Evolutionary conservation across 768 basidiomycete species (phyloP).

Genomic region (Suillus subalutaceus): DNA sequence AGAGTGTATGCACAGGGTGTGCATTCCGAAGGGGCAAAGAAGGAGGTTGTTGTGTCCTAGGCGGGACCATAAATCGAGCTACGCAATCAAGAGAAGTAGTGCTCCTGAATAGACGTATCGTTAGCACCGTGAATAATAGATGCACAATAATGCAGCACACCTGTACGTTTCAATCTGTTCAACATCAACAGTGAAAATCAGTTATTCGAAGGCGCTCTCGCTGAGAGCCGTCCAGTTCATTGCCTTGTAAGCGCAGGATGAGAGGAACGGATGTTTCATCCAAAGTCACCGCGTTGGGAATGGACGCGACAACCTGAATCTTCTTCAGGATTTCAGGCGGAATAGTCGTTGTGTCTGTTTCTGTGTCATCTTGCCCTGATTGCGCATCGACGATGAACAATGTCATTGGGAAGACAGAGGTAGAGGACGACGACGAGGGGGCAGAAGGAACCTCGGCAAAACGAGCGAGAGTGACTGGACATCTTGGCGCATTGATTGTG

Average conservation of each 20-base stretch:
- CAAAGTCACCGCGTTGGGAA: conserved; percentile 57
- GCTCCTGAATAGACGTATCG: conserved; percentile 35
- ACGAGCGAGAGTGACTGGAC: conserved; percentile 53
- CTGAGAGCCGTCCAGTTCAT: conserved; percentile 48
- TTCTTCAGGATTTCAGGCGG: conserved; percentile 59
- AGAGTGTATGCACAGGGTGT: conserved; percentile 52
- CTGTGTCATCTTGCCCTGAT: conserved; percentile 20
- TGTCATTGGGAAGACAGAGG: conserved; percentile 33
- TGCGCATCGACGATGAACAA: conserved; percentile 49
- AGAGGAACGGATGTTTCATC: conserved; percentile 54
- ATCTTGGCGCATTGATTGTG: conserved; percentile 42
- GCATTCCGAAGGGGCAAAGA: conserved; percentile 54
- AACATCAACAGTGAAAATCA: conserved; percentile 57
- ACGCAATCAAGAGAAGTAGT: conserved; percentile 44
- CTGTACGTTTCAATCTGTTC: conserved; percentile 68
- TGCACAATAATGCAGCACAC: conserved; percentile 40
- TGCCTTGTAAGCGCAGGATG: conserved; percentile 60
- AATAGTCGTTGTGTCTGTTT: conserved; percentile 35
- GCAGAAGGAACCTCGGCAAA: conserved; percentile 48
- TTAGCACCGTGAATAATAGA: conserved; percentile 14
- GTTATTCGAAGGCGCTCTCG: conserved; percentile 59
- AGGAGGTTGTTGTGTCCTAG: conserved; percentile 63
- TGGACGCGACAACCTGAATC: conserved; percentile 64
- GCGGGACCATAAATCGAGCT: conserved; percentile 57
- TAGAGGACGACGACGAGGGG: conserved; percentile 27